Base-by-base conservation (phyloP, 2,329 filamentous ascomycete genomes). In the Colletotrichum tropicicola region DNA sequence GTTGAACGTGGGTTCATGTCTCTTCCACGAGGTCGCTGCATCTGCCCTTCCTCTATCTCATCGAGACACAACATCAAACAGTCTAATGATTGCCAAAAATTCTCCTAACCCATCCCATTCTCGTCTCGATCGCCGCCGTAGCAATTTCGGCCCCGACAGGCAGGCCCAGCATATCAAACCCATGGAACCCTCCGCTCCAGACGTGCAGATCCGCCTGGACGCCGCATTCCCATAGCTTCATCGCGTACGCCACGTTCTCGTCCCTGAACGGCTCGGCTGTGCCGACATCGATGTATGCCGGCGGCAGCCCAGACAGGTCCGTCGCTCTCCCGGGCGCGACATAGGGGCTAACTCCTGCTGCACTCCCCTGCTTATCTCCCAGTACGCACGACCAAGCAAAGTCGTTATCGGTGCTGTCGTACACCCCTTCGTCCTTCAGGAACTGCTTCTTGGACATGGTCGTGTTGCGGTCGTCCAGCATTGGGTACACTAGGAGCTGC, bases 401-500 rank as follows among this genome's bases (percentile, higher is more conserved):
- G 41, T 72, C 67, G 68, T 82, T 82, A 56, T 77, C 75, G 41
- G 72, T 73, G 5, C 69, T 68, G 28, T 76, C 72, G 4, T 70
- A 69, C 23, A 74, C 73, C 4, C 32, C 44, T 8, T 62, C 57
- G 13, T 56, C 23, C 5, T 35, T 28, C 15, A 27, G 3, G 49
- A 78, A 74, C 13, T 77, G 74, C 13, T 67, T 66, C n/a, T 73
- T 71, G 5, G 75, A 75, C 7, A 64, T 64, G 41, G 47, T 47
- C n/a, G 65, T 71, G n/a, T 74, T 72, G 43, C 75, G 70, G 64
- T 84, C 79, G 68, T 85, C 81, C 12, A 85, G 71, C 82, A 84
- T 84, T 4, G 80, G 81, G 51, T 80, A 80, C 47, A 80, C 72
- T 10, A 84, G 74, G 45, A 84, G 74, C 70, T 82, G 77, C 13